Evolutionary conservation across 164 flowering plant species (phyloP), one percentile per base, ranked within the genome.

Genomic region (Vitis amurensis): DNA sequence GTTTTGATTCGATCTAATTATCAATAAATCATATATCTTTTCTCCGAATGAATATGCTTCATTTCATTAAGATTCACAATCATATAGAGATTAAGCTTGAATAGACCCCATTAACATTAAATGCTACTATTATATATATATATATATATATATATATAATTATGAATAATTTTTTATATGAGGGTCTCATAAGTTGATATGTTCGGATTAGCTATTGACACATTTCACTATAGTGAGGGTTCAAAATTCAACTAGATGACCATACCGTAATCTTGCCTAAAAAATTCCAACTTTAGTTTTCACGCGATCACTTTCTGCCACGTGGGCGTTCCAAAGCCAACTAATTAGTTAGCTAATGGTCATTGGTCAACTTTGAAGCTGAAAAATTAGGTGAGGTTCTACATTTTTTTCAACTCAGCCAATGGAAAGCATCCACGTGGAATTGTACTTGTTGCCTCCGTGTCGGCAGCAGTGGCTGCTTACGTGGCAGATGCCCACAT

Each of bases 391-490:
- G 65, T 62, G 50, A 8, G 64, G 68, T 16, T 27, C 23, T 3
- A 4, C 44, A 3, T 4, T 7, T 6, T 11, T 62, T 68, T 37
- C 2, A 8, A 0, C 15, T 0, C 2, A 1, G 4, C 73, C 68
- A 78, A 64, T 78, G 3, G 16, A 3, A 50, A 53, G 47, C 11
- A 8, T 3, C 72, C 80, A 78, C n/a, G 67, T 74, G 75, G 74
- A 17, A 8, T 0, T 9, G 52, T 61, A 37, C 53, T 16, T 55
- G 71, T 31, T 29, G 49, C 9, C 8, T 55, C 14, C 11, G n/a
- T 67, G 67, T 59, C 68, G 69, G 64, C 74, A n/a, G 15, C 53
- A 73, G 71, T 73, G 73, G 73, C 79, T 60, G 10, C 61, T 59
- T 9, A 51, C 68, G 71, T 64, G 69, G 73, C 50, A 13, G 52